phyloP scores from a whole-genome alignment of 306 rosid genomes.

The Glycine latifolia region DNA sequence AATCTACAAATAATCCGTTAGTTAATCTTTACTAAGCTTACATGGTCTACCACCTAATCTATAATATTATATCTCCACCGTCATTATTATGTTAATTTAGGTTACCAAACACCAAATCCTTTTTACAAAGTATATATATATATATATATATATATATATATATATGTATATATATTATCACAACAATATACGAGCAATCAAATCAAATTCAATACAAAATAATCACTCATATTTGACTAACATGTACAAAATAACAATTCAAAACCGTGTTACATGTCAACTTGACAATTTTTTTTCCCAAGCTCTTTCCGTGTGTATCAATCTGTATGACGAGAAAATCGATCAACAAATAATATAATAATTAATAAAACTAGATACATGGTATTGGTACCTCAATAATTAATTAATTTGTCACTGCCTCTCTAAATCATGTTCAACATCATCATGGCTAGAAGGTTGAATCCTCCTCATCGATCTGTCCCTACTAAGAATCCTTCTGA shows the following conservation, averaged over 20 bases:
- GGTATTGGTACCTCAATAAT: neutral
- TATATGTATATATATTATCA: no score
- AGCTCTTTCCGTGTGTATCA: neutral
- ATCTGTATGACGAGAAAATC: neutral
- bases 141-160: no score
- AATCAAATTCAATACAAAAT: constrained; percentile 36
- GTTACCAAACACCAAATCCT: constrained; percentile 48
- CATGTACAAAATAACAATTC: neutral
- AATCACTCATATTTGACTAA: constrained; percentile 20
- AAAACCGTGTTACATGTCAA: neutral
- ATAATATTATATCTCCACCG: constrained; percentile 24
- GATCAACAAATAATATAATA: neutral
- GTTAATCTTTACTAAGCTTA: constrained; percentile 28
- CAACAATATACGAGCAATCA: neutral
- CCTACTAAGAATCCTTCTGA: constrained; percentile 60
- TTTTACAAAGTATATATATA: neutral
- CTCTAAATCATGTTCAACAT: constrained; percentile 60
- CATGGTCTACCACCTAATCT: constrained; percentile 51
- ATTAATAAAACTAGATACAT: neutral
- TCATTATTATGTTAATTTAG: constrained; percentile 25
- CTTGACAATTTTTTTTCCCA: no score
- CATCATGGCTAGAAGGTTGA: constrained; percentile 46
- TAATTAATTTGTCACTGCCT: constrained; percentile 41
- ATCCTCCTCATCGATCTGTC: constrained; percentile 59
- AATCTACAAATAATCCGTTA: neutral